Percentiles rank a stretch among this genome's conserved stretches.
Evolutionary conservation across 2,329 filamentous ascomycete genomes (phyloP).

Genomic region (Fragosphaeria purpurea): DNA sequence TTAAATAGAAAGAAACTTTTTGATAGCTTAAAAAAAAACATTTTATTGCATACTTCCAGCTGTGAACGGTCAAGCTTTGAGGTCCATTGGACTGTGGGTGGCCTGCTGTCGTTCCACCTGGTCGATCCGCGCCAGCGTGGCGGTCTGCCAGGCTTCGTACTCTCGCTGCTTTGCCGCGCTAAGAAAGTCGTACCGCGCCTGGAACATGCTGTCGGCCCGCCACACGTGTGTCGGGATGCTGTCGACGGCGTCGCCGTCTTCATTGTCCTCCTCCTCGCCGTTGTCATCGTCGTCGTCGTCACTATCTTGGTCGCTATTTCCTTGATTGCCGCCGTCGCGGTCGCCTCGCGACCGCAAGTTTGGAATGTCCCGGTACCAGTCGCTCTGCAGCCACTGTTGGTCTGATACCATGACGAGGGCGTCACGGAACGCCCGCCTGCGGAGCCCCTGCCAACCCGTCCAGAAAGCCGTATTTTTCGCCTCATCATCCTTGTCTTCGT

Average conservation of each 20-base stretch:
- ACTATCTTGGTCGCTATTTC: constrained; percentile 15
- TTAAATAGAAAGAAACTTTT: neutral
- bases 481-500: neutral
- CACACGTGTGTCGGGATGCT: constrained; percentile 29
- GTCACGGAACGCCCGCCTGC: constrained; percentile 46
- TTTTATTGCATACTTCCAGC: neutral
- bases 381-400: constrained; percentile 45
- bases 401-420: constrained; percentile 51
- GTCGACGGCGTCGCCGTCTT: constrained; percentile 12
- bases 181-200: constrained; percentile 62
- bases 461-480: constrained; percentile 32
- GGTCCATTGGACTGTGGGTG: constrained; percentile 8
- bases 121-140: constrained; percentile 44
- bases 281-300: constrained; percentile 20
- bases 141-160: constrained; percentile 55
- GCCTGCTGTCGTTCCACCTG: neutral
- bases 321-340: constrained; percentile 12
- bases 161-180: constrained; percentile 51
- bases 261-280: constrained; percentile 25
- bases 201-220: constrained; percentile 60
- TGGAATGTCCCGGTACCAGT: constrained; percentile 53
- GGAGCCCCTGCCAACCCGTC: constrained; percentile 42
- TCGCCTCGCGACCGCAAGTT: constrained; percentile 36
- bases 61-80: constrained; percentile 6
- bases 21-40: neutral